A percentile compares a stretch with the other conserved stretches of the same genome.
Evolutionary conservation across 2,329 filamentous ascomycete species (phyloP).

Genomic region (Aspergillus awamori): DNA sequence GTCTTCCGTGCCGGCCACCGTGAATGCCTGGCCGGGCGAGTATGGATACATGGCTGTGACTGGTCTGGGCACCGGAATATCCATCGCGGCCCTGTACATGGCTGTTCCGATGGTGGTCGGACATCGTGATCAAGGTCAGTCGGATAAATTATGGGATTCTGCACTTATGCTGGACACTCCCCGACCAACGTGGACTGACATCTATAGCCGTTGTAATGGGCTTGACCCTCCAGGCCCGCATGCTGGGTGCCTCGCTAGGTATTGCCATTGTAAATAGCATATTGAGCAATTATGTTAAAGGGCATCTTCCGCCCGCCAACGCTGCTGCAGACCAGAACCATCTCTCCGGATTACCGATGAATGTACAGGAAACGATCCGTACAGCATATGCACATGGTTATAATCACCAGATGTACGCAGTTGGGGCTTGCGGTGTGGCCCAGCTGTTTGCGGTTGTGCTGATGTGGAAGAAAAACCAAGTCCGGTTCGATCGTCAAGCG

Average conservation of each 20-base stretch:
- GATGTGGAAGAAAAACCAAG: slow-evolving; percentile 23
- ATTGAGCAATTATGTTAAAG: slow-evolving; percentile 21
- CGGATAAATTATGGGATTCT: not conserved
- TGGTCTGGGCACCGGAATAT: slow-evolving; percentile 19
- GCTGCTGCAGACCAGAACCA: slow-evolving; percentile 8
- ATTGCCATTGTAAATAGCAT: slow-evolving; percentile 40
- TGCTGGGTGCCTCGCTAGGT: slow-evolving; percentile 43
- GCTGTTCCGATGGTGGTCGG: slow-evolving; percentile 19
- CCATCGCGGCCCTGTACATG: slow-evolving; percentile 22
- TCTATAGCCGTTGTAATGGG: slow-evolving; percentile 37
- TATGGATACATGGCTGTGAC: slow-evolving; percentile 24
- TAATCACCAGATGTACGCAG: slow-evolving; percentile 23
- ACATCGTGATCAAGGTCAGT: slow-evolving; percentile 24
- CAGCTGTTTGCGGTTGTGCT: slow-evolving; percentile 17
- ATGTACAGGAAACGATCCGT: slow-evolving; percentile 11
- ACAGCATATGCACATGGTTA: slow-evolving; percentile 22
- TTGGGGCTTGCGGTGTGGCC: slow-evolving; percentile 18
- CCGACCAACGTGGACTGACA: not conserved
- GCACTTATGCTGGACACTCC: not conserved
- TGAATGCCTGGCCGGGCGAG: slow-evolving; percentile 26
- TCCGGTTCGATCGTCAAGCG: slow-evolving; percentile 20
- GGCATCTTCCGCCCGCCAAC: slow-evolving; percentile 7
- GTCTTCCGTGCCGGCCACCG: slow-evolving; percentile 10
- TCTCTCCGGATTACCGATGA: slow-evolving; percentile 7
- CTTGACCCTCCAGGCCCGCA: slow-evolving; percentile 43